Evolutionary conservation across 371 early-diverging fungal species (phyloP), one percentile per base, ranked within the genome.

Genomic region (Mortierella polycephala): DNA sequence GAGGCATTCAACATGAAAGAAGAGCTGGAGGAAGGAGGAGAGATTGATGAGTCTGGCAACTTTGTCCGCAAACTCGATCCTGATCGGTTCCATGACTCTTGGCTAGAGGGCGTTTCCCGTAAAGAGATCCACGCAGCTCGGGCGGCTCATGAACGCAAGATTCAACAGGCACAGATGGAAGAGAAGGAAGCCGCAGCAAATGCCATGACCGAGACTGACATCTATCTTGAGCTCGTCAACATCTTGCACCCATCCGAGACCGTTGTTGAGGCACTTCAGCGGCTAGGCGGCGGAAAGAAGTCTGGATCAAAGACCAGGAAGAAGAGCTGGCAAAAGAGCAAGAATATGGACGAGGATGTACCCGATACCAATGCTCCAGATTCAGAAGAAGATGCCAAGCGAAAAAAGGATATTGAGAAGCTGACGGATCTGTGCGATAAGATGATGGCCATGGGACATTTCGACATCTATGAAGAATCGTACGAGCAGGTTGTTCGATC

Each of bases 1-100:
- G 93, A 92, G 69, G 94, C 95, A 0, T 96, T 97, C 74, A 95
- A 97, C 70, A 93, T 97, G 94, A 89, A 92, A 20, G 88, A 89
- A 18, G 96, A 96, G 62, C 70, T 95, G 74, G 95, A 96, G 61
- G 95, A 96, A 60, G 96, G 95, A 73, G 96, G 96, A 9, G 87
- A 85, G 49, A 92, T 96, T 75, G 97, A 97, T 71, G 89, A 89
- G 30, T 71, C 85, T 12, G 96, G 96, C 12, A 95, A 95, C 60
- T 97, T 92, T 81, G 83, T 96, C 46, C 87, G 89, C 45, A 90
- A 92, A 62, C 85, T 86, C 37, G 97, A 97, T 69, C 94, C 94
- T 11, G 89, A 94, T 42, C 90, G 87, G 7, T 88, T 93, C 73
- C 96, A 97, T 62, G 97, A 97, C 75, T 85, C 83, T 61, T 97